phyloP scores from a whole-genome alignment of 1,139 yeast species.

The Yamadazyma conglobata region DNA sequence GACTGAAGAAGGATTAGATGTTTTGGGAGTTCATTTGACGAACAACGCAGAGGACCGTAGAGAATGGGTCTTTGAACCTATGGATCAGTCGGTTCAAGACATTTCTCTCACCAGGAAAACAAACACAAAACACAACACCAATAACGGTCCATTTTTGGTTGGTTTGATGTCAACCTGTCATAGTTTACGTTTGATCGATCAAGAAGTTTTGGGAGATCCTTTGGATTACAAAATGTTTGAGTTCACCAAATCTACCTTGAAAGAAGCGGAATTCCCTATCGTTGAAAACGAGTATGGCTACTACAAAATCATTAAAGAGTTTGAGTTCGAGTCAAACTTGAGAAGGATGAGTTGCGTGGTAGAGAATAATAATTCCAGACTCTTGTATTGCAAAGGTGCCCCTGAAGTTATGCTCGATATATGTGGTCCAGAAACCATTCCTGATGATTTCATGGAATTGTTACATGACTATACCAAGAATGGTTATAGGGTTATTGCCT shows the following conservation, averaged over 20 bases:
- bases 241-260: slow-evolving; percentile 67
- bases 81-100: slow-evolving; percentile 31
- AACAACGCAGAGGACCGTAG: slow-evolving; percentile 50
- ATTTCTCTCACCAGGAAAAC: slow-evolving; percentile 10
- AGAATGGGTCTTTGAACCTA: slow-evolving; percentile 48
- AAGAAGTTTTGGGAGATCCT: slow-evolving; percentile 87
- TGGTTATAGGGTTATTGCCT: slow-evolving; percentile 93
- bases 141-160: slow-evolving; percentile 34
- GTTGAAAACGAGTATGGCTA: slow-evolving; percentile 33
- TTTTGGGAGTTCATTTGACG: slow-evolving; percentile 76
- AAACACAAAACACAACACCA: slow-evolving; percentile 18
- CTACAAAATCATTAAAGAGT: slow-evolving; percentile 62
- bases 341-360: slow-evolving; percentile 90
- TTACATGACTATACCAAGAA: slow-evolving; percentile 84
- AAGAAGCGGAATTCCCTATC: slow-evolving; percentile 33
- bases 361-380: slow-evolving; percentile 30
- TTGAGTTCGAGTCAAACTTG: slow-evolving; percentile 78
- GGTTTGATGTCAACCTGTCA: slow-evolving; percentile 81
- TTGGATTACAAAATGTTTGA: slow-evolving; percentile 90
- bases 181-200: slow-evolving; percentile 75
- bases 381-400: slow-evolving; percentile 86
- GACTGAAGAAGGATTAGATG: slow-evolving; percentile 95
- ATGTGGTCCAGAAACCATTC: slow-evolving; percentile 68
- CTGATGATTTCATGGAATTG: slow-evolving; percentile 68
- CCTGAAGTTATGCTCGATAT: slow-evolving; percentile 91